phyloP scores from a whole-genome alignment of 495 filamentous ascomycete species.

The Lasiosphaeria hispida region DNA sequence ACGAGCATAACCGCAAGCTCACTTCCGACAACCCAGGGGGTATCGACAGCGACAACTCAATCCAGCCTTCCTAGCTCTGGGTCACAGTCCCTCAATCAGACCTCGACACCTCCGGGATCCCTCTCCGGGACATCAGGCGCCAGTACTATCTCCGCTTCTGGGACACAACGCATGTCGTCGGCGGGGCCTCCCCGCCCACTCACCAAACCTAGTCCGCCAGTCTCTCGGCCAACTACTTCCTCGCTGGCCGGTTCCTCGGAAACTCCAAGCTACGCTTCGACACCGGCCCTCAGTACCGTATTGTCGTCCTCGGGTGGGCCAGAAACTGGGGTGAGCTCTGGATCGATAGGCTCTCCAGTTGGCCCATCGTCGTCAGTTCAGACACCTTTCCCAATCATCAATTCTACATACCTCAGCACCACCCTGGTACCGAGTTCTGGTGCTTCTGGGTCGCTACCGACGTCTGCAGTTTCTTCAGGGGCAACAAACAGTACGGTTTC shows the following conservation, averaged over 20 bases:
- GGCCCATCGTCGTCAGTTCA: neutral
- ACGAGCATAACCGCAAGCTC: conserved; percentile 1
- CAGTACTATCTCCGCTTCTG: neutral
- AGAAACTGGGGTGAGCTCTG: too few species aligned
- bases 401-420: neutral
- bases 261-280: neutral
- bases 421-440: neutral
- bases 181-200: neutral
- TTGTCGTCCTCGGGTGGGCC: too few species aligned
- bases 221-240: neutral
- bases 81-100: neutral
- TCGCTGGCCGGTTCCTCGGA: neutral
- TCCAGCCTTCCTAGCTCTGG: neutral
- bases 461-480: neutral
- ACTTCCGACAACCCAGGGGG: neutral
- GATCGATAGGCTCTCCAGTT: too few species aligned
- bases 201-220: neutral
- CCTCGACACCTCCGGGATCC: neutral
- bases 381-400: conserved; percentile 12
- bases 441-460: neutral
- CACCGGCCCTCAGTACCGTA: neutral
- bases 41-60: neutral
- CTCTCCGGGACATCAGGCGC: neutral
- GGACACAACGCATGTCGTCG: neutral
- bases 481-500: neutral